Base-by-base conservation (phyloP, 352 stramenopile genomes). In the Globisporangium viniferum region DNA sequence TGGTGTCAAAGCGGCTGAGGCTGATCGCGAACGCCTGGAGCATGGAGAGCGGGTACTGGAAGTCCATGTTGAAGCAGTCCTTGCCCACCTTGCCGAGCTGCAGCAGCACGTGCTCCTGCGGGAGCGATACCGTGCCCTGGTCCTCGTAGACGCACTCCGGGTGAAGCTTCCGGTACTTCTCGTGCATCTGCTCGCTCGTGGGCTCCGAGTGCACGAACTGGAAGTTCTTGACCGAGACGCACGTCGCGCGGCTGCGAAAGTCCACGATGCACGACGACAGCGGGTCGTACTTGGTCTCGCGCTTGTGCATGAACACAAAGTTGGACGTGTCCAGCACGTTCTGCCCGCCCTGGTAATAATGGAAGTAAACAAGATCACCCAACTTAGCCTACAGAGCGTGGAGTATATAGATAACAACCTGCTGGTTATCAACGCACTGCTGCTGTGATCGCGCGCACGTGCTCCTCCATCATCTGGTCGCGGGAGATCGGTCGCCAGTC, bases 31-130 rank as follows among this genome's bases (percentile, higher is more conserved):
- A 98, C 0, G 92, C 93, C 77, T 97, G 91, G 2, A 98, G 74
- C 80, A 97, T 89, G 24, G 88, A 97, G 29, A 98, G 77, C 24
- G 93, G 93, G 76, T 96, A 98, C 71, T 96, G 87, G 70, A 96
- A 97, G 74, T 98, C 93, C 85, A 98, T 95, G 74, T 97, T 98
- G 81, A 98, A 98, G 75, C 92, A 97, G 75, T 98, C 85, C 59
- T 97, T 95, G 66, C 89, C 90, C 22, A 97, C 91, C 67, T 91
- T 90, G 56, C 89, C 90, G 27, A 96, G 78, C 67, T 97, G 90
- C 44, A 97, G 73, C 18, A 96, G 73, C 46, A 96, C 81, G 64
- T 91, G 80, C 66, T 93, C 84, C 67, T 91, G 87, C n/a, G 87
- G 86, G 2, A 92, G 72, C 15, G 80, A 91, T 29, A 94, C 84